phyloP scores from a whole-genome alignment of 129 eudicot genomes.

The Deinandra increscens region DNA sequence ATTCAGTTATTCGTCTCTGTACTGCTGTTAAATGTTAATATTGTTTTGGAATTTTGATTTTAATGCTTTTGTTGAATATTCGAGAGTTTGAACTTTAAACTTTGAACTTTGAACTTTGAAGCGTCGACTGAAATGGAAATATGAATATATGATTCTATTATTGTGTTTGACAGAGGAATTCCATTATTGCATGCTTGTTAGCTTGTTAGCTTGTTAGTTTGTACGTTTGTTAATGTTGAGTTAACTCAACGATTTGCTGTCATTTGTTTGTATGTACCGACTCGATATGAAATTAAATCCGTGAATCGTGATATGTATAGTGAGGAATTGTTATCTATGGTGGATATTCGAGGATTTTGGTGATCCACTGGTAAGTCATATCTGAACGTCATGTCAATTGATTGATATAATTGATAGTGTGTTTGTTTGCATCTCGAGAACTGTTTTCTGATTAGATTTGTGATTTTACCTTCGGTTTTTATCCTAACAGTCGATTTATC shows the following conservation, averaged over 20 bases:
- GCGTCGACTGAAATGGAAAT: conserved; percentile 22
- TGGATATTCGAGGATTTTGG: conserved; percentile 12
- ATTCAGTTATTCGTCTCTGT: not conserved
- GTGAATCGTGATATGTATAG: conserved; percentile 7
- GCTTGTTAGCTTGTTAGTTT: no score
- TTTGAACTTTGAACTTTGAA: conserved; percentile 18
- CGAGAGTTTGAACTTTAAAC: no score
- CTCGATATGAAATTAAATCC: conserved; percentile 13
- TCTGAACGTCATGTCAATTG: conserved; percentile 22
- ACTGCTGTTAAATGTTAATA: no score
- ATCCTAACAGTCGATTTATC: conserved; percentile 2
- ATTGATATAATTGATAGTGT: not conserved
- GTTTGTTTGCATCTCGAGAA: conserved; percentile 4
- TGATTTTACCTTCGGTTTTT: not conserved
- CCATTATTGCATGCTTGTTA: conserved; percentile 30
- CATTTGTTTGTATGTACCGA: conserved; percentile 29
- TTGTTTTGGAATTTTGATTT: no score
- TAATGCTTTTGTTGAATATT: no score
- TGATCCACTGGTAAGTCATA: conserved; percentile 17
- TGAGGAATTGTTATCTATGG: conserved; percentile 8
- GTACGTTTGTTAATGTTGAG: conserved; percentile 25
- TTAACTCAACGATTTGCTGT: conserved; percentile 34
- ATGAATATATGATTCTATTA: conserved; percentile 13
- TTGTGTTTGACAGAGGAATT: conserved; percentile 19
- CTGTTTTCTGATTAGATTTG: conserved; percentile 7